Conservation (phyloP, 148 eudicot genomes). For the Pouteria glomerata region DNA sequence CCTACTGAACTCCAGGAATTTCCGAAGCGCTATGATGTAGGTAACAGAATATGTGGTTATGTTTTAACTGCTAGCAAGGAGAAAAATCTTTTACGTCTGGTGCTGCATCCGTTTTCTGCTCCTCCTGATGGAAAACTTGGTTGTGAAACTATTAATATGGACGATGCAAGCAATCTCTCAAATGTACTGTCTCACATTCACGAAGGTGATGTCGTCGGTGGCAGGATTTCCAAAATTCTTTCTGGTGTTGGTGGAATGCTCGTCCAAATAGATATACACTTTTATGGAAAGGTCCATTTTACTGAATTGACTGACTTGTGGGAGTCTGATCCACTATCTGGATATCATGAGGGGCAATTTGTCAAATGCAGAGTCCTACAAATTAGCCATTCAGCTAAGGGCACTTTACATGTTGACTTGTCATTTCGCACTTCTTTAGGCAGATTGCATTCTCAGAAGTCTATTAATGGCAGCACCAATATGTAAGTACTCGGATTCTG, state of each 20-base stretch:
- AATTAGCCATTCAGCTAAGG: slow-evolving; percentile 44
- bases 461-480: not conserved
- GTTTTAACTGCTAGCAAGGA: slow-evolving; percentile 52
- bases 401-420: slow-evolving; percentile 73
- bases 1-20: slow-evolving; percentile 63
- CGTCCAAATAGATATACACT: slow-evolving; percentile 78
- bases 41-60: slow-evolving; percentile 53
- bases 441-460: slow-evolving; percentile 17
- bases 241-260: slow-evolving; percentile 85
- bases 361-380: slow-evolving; percentile 83
- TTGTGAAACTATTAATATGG: slow-evolving; percentile 9
- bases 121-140: slow-evolving; percentile 16
- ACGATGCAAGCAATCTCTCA: slow-evolving; percentile 14
- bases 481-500: slow-evolving; percentile 23
- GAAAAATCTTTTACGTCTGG: slow-evolving; percentile 58
- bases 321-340: slow-evolving; percentile 66
- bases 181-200: slow-evolving; percentile 43
- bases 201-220: slow-evolving; percentile 66
- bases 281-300: slow-evolving; percentile 85
- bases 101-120: slow-evolving; percentile 40
- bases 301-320: slow-evolving; percentile 61
- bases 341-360: slow-evolving; percentile 72
- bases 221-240: slow-evolving; percentile 73
- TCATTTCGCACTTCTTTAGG: slow-evolving; percentile 49
- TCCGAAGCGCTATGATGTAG: slow-evolving; percentile 58